Percentiles rank a stretch among this genome's conserved stretches.
Conservation (phyloP, 2,329 filamentous ascomycete genomes). For the Tolypocladium pustulatum region DNA sequence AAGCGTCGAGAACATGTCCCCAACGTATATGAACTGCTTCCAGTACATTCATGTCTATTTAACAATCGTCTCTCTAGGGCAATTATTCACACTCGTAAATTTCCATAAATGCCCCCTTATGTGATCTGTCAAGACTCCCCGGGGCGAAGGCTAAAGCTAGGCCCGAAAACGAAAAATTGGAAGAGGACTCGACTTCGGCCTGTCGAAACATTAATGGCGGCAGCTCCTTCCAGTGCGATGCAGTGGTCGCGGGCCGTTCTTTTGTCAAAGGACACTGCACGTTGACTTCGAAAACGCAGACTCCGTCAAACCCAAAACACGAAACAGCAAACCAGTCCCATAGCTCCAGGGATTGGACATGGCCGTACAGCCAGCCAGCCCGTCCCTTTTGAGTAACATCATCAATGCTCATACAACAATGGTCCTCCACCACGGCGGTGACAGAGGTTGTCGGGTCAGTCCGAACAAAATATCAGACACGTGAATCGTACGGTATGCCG, state of each 20-base stretch:
- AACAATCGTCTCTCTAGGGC: neutral
- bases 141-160: neutral
- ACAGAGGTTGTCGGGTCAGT: conserved; percentile 8
- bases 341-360: neutral
- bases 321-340: neutral
- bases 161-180: neutral
- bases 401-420: conserved; percentile 15
- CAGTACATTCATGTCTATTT: neutral
- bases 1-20: neutral
- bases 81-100: neutral
- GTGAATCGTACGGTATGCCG: conserved; percentile 7
- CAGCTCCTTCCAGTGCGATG: neutral
- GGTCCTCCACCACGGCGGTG: conserved; percentile 7
- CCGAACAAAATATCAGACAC: conserved; percentile 12
- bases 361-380: neutral
- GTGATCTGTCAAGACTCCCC: neutral
- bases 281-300: neutral
- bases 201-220: neutral
- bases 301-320: neutral
- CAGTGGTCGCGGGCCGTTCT: neutral
- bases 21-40: neutral
- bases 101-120: neutral
- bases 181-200: neutral
- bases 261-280: neutral
- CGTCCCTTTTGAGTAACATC: conserved; percentile 9